A percentile compares a stretch with the other conserved stretches of the same genome.
Evolutionary conservation across 257 asterid genomes (phyloP).

Genomic region (Nicotiana tomentosiformis): DNA sequence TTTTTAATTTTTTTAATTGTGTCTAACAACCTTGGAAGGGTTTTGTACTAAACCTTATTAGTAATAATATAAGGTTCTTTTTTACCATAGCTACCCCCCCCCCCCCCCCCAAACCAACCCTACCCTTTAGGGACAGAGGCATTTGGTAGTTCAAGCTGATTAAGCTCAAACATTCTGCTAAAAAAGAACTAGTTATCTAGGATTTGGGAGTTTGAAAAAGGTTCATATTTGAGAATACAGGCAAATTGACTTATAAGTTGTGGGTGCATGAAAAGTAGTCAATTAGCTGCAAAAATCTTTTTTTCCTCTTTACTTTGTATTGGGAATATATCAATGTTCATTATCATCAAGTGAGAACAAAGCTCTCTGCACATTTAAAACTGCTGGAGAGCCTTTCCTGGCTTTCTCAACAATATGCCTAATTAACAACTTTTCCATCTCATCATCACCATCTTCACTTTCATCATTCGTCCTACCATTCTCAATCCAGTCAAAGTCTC

Average conservation of each 20-base stretch:
- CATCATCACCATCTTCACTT: conserved; percentile 57
- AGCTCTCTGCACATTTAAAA: conserved; percentile 65
- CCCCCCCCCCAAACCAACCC: too few species aligned
- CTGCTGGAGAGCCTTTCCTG: conserved; percentile 83
- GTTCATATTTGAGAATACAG: background rate
- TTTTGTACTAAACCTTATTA: too few species aligned
- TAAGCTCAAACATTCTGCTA: background rate
- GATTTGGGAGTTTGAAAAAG: background rate
- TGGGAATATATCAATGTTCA: conserved; percentile 22
- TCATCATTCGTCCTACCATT: conserved; percentile 21
- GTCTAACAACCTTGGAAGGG: too few species aligned
- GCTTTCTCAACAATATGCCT: conserved; percentile 79
- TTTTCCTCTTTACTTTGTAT: background rate
- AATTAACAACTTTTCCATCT: conserved; percentile 76
- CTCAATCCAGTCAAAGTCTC: conserved; percentile 7
- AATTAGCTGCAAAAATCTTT: background rate
- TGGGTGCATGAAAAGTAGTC: background rate
- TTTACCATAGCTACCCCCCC: too few species aligned
- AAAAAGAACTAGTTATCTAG: background rate
- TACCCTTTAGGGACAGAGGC: background rate
- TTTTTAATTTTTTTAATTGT: too few species aligned
- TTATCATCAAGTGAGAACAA: conserved; percentile 41
- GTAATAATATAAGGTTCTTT: too few species aligned
- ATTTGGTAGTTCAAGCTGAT: background rate
- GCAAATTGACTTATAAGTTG: background rate